phyloP scores from a whole-genome alignment of 2,329 filamentous ascomycete genomes.

The Trichoderma cornu-damae region DNA sequence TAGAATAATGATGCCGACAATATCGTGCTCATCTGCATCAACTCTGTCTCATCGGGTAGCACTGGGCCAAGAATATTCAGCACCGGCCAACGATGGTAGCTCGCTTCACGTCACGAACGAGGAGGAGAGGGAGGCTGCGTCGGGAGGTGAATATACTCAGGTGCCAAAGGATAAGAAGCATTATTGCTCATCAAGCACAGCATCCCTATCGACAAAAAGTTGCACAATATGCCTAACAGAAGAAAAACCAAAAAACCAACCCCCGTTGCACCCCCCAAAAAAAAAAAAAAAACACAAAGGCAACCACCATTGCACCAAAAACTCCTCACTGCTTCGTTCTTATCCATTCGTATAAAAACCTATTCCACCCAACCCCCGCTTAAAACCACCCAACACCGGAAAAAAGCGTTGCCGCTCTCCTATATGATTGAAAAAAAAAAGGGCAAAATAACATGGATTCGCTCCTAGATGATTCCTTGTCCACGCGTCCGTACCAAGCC shows the following conservation, averaged over 20 bases:
- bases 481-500: too few species aligned
- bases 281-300: background rate
- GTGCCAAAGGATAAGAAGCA: too few species aligned
- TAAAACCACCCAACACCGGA: background rate
- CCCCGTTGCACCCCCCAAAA: too few species aligned
- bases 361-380: background rate
- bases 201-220: background rate
- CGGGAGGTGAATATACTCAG: too few species aligned
- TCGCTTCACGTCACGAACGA: slow-evolving; percentile 47
- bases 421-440: background rate
- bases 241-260: too few species aligned
- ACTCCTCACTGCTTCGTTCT: background rate
- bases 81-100: slow-evolving; percentile 31
- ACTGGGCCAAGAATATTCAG: slow-evolving; percentile 45
- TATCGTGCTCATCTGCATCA: slow-evolving; percentile 32
- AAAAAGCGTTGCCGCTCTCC: slow-evolving; percentile 10
- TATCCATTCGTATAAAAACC: background rate
- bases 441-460: background rate
- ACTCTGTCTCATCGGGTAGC: slow-evolving; percentile 34
- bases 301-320: background rate
- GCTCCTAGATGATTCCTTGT: background rate
- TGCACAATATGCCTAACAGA: background rate
- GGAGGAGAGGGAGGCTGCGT: too few species aligned
- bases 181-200: background rate
- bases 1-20: slow-evolving; percentile 24